phyloP scores from a whole-genome alignment of 805 yeast species.

The Candida taoyuanica region DNA sequence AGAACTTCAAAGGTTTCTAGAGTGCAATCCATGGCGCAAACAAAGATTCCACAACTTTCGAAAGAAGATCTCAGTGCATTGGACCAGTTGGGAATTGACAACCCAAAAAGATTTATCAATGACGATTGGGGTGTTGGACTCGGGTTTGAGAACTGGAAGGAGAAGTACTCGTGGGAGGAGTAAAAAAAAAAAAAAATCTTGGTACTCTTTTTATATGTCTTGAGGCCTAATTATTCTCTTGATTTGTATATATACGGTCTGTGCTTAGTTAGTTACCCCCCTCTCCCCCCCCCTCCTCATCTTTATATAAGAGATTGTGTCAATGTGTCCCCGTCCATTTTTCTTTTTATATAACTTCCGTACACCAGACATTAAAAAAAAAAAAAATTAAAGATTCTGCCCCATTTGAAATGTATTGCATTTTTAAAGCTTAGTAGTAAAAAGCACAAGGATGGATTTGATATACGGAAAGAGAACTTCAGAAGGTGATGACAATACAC shows the following conservation, averaged over 20 bases:
- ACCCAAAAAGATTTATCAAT: constrained; percentile 31
- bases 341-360: no score
- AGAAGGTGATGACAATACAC: not conserved
- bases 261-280: no score
- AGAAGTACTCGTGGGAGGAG: constrained; percentile 18
- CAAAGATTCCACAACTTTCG: constrained; percentile 32
- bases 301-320: no score
- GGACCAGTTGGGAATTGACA: constrained; percentile 28
- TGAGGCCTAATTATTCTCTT: no score
- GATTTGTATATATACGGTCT: no score
- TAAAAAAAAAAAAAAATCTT: not conserved
- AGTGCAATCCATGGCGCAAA: constrained; percentile 37
- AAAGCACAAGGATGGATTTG: constrained; percentile 16
- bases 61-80: constrained; percentile 38
- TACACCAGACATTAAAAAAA: no score
- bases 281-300: no score
- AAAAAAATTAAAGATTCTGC: no score
- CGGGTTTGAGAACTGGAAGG: constrained; percentile 20
- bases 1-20: constrained; percentile 69
- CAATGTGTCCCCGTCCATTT: no score
- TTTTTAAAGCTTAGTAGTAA: not conserved
- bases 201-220: no score
- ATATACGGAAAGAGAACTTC: constrained; percentile 17
- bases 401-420: no score
- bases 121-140: constrained; percentile 22